phyloP scores from a whole-genome alignment of 2,329 filamentous ascomycete genomes.

The Thelonectria discophora region DNA sequence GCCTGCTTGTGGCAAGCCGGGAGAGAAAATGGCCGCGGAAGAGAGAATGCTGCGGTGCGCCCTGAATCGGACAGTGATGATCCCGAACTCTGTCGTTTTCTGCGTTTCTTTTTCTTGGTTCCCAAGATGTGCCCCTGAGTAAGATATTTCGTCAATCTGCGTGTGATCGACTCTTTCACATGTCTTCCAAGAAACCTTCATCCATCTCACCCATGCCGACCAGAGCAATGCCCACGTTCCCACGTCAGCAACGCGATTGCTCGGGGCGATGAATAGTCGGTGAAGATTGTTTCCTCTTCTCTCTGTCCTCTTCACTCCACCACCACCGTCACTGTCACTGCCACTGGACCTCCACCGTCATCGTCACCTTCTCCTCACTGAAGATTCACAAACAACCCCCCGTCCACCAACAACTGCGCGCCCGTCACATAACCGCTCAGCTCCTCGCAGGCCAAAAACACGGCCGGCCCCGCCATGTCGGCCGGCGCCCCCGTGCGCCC shows the following conservation, averaged over 20 bases:
- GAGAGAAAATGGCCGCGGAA: not conserved
- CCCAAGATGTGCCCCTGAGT: not conserved
- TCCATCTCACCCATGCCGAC: not conserved
- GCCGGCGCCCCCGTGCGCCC: constrained; percentile 74
- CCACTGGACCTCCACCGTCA: constrained; percentile 19
- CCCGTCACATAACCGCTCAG: constrained; percentile 85
- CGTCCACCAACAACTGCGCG: constrained; percentile 85
- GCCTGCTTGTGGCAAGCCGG: not conserved
- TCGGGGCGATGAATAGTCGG: constrained; percentile 2
- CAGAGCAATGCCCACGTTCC: not conserved
- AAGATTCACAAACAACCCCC: constrained; percentile 88
- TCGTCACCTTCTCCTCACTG: constrained; percentile 60
- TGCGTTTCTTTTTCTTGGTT: not conserved
- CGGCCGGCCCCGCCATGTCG: constrained; percentile 85
- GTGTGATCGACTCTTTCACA: constrained; percentile 8
- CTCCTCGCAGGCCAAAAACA: constrained; percentile 83
- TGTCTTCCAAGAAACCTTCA: not conserved
- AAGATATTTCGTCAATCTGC: not conserved
- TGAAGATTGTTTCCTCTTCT: constrained; percentile 5
- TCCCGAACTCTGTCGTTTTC: not conserved
- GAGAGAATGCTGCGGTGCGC: not conserved
- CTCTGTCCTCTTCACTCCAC: not conserved
- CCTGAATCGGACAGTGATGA: not conserved
- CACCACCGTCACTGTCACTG: too few species aligned
- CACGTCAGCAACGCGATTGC: not conserved